These are phyloP conservation scores for Acer campestre DNA, from an alignment of 345 rosid species.

Conservation along the genomic window DNA sequence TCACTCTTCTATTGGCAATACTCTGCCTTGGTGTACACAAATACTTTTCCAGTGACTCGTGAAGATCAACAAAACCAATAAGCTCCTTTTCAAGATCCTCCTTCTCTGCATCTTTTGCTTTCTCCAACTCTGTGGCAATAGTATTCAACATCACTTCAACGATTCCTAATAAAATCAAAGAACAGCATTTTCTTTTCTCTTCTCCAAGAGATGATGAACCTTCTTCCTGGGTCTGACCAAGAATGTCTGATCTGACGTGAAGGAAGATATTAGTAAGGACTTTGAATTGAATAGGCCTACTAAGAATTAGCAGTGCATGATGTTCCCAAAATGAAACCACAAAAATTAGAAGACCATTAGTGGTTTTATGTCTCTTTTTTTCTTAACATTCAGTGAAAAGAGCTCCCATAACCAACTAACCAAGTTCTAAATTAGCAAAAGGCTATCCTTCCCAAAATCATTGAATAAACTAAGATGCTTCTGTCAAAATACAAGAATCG, in stretches of 20 bases:
- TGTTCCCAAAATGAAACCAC: constrained; percentile 10
- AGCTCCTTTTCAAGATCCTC: constrained; percentile 65
- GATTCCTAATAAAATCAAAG: constrained; percentile 55
- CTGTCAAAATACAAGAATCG: constrained; percentile 14
- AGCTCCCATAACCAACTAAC: neutral
- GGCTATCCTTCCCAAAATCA: constrained; percentile 1
- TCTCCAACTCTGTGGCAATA: constrained; percentile 59
- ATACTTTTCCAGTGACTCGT: constrained; percentile 48
- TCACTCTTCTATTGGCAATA: constrained; percentile 47
- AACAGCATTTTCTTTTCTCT: constrained; percentile 55
- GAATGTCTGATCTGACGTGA: constrained; percentile 58
- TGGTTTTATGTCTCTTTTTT: neutral
- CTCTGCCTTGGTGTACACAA: constrained; percentile 43
- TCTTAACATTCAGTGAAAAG: neutral
- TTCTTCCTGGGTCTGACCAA: constrained; percentile 53
- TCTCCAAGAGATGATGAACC: constrained; percentile 49
- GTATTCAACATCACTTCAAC: constrained; percentile 64
- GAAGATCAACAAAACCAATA: constrained; percentile 49
- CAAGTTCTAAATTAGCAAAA: neutral
- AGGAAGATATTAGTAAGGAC: constrained; percentile 22
- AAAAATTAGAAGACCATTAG: neutral
- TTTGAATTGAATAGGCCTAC: neutral
- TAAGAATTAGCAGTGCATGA: neutral
- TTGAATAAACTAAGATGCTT: neutral
- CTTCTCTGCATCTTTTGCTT: constrained; percentile 48